phyloP scores from a whole-genome alignment of 169 alveolate genomes.

The Cytauxzoon felis region DNA sequence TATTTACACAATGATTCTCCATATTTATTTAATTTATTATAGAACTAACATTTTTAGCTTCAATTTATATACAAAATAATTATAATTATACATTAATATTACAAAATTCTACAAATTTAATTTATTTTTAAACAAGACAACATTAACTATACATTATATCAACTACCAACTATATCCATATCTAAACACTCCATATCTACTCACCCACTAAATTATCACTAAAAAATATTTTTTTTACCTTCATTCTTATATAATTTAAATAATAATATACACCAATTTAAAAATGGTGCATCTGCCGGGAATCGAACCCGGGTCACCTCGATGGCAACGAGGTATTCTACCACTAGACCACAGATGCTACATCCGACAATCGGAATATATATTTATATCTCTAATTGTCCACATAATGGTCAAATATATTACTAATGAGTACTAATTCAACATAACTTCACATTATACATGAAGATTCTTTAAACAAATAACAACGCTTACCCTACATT shows the following conservation, averaged over 20 bases:
- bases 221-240: too few relatives aligned
- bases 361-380: slow-evolving; percentile 2
- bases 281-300: slow-evolving; percentile 92
- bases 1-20: slow-evolving; percentile 58
- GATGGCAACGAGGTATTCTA: slow-evolving; percentile 97
- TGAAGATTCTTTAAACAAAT: too few relatives aligned
- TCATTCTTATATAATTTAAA: too few relatives aligned
- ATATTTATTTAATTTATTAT: background rate
- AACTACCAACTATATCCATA: too few relatives aligned
- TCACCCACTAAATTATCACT: too few relatives aligned
- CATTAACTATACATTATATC: too few relatives aligned
- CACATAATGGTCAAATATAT: background rate
- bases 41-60: background rate
- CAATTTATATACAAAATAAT: background rate
- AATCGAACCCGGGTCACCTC: slow-evolving; percentile 99
- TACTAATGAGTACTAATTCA: background rate
- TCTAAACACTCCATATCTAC: too few relatives aligned
- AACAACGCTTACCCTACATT: too few relatives aligned
- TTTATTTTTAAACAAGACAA: too few relatives aligned
- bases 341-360: slow-evolving; percentile 96
- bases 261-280: background rate
- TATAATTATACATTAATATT: background rate
- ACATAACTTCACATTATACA: background rate
- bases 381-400: background rate
- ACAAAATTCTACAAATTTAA: background rate